Percentiles rank a stretch among this genome's conserved stretches.
Conservation (phyloP, 1,284 basidiomycete species). For the Vanrija sp. region DNA sequence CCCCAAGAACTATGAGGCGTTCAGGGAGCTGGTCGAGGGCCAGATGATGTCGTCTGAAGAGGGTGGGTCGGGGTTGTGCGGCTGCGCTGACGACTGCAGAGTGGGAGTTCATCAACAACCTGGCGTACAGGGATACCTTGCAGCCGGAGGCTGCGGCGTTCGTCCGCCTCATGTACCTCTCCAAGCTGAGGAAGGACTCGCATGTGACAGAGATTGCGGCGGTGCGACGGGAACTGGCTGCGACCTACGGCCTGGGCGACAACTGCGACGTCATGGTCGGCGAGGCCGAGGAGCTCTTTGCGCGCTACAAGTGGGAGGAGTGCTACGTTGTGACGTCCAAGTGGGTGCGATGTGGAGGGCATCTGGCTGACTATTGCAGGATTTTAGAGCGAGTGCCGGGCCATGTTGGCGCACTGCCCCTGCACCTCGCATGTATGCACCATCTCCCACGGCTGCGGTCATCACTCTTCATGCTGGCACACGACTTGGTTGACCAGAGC, state of each 20-base stretch:
- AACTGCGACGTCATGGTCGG: conserved; percentile 90
- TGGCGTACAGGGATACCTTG: conserved; percentile 74
- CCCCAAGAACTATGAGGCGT: conserved; percentile 96
- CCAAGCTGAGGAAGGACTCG: conserved; percentile 83
- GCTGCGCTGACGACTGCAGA: conserved; percentile 55
- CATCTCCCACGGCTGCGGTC: conserved; percentile 87
- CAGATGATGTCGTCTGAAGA: conserved; percentile 92
- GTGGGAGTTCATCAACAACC: conserved; percentile 87
- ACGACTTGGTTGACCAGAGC: conserved; percentile 88
- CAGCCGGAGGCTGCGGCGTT: conserved; percentile 80
- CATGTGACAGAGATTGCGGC: conserved; percentile 75
- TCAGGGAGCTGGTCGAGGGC: conserved; percentile 80
- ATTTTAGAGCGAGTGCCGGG: conserved; percentile 75
- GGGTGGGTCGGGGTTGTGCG: conserved; percentile 54
- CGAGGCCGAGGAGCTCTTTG: conserved; percentile 85
- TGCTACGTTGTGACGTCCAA: conserved; percentile 82
- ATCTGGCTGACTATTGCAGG: conserved; percentile 49
- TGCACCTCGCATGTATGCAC: conserved; percentile 97
- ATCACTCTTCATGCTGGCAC: conserved; percentile 89
- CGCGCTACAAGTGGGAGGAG: conserved; percentile 86
- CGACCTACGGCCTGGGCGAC: conserved; percentile 73
- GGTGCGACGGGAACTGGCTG: conserved; percentile 66
- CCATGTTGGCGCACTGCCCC: conserved; percentile 78
- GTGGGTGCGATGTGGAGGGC: conserved; percentile 48
- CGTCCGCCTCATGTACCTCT: conserved; percentile 84